These are phyloP conservation scores for Colletotrichum tofieldiae DNA, from an alignment of 2,329 filamentous ascomycete species.

Conservation along the genomic window DNA sequence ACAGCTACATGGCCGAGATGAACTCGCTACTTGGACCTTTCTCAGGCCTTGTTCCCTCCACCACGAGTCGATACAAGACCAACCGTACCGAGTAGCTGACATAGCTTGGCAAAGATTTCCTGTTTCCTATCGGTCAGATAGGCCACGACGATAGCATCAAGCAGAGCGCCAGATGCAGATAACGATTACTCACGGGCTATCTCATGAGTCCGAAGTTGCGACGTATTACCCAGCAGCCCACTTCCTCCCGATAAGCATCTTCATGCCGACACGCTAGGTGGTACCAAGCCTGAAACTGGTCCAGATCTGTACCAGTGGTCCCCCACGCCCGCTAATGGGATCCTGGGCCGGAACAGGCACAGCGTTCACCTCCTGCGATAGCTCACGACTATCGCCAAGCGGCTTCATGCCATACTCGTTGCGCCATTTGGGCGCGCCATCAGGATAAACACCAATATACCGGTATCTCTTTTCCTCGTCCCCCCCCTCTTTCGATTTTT, in stretches of 20 bases:
- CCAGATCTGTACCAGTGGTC: background rate
- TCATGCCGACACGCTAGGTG: background rate
- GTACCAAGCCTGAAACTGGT: background rate
- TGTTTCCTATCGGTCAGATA: background rate
- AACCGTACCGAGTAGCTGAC: background rate
- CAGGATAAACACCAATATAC: constrained; percentile 46
- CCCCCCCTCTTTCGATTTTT: background rate
- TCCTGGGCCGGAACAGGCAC: background rate
- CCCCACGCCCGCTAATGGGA: background rate
- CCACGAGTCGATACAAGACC: background rate
- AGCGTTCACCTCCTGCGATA: background rate
- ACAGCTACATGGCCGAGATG: background rate
- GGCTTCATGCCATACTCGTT: background rate
- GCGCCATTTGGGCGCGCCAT: background rate
- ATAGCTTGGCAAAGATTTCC: background rate
- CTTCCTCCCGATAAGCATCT: background rate
- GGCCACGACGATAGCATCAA: background rate
- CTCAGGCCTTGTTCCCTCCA: no score
- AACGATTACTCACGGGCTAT: background rate
- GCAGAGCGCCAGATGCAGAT: background rate
- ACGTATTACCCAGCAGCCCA: background rate
- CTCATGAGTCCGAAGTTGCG: background rate
- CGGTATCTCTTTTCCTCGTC: constrained; percentile 36
- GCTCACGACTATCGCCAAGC: background rate
- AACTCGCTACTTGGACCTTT: background rate